phyloP scores from a whole-genome alignment of 805 yeast genomes.

The Teunomyces panamensis region DNA sequence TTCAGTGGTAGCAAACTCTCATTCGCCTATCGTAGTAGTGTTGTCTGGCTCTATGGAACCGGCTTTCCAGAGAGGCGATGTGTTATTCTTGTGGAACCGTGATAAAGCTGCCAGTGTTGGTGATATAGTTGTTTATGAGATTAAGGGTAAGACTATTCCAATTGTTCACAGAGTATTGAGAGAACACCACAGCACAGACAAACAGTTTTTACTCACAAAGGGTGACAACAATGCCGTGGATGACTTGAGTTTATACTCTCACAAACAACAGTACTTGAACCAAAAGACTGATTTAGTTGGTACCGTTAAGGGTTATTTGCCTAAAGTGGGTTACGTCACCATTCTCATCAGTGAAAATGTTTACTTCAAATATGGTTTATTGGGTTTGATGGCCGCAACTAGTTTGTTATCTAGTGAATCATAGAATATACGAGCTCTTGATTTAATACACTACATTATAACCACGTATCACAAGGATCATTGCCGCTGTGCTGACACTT shows the following conservation, averaged over 20 bases:
- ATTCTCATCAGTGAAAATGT: slow-evolving; percentile 86
- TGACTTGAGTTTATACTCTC: slow-evolving; percentile 81
- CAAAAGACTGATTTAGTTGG: slow-evolving; percentile 81
- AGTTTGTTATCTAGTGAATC: slow-evolving; percentile 47
- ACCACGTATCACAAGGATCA: background rate
- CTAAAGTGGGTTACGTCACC: slow-evolving; percentile 86
- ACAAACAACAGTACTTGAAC: slow-evolving; percentile 71
- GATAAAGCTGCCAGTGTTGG: slow-evolving; percentile 68
- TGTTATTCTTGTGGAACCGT: slow-evolving; percentile 87
- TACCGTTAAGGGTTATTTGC: slow-evolving; percentile 88
- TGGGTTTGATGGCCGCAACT: slow-evolving; percentile 72
- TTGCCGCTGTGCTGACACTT: background rate
- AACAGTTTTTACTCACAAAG: slow-evolving; percentile 81
- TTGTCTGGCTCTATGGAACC: slow-evolving; percentile 99
- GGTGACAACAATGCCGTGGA: slow-evolving; percentile 96
- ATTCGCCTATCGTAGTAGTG: slow-evolving; percentile 94
- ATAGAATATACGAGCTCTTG: background rate
- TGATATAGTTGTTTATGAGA: slow-evolving; percentile 90
- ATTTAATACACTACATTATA: too few relatives aligned
- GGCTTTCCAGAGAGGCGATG: slow-evolving; percentile 97
- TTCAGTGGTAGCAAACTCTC: slow-evolving; percentile 71
- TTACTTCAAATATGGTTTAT: slow-evolving; percentile 73
- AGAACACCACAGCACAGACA: slow-evolving; percentile 60
- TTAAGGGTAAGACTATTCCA: slow-evolving; percentile 78
- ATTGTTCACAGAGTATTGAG: slow-evolving; percentile 93